Evolutionary conservation across 441 rosid species (phyloP).

Genomic region (Euphorbia corollata): DNA sequence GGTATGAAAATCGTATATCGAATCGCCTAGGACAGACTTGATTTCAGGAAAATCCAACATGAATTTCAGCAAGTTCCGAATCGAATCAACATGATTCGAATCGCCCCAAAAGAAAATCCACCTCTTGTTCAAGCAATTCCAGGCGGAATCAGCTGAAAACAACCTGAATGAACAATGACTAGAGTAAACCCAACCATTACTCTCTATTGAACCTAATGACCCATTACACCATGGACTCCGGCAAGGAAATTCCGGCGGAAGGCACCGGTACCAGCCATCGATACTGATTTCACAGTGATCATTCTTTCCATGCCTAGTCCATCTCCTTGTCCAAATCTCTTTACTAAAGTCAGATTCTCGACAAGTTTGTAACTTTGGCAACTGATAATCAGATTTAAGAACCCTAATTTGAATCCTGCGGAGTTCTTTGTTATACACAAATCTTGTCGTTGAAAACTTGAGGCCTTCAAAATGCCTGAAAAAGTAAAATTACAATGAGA

Average conservation of each 20-base stretch:
- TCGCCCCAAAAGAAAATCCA: conserved; percentile 99
- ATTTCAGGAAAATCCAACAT: conserved; percentile 60
- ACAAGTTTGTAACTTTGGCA: conserved; percentile 51
- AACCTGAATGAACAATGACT: conserved; percentile 71
- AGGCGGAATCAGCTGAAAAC: conserved; percentile 50
- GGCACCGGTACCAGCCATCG: conserved; percentile 80
- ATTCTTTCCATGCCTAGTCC: conserved; percentile 80
- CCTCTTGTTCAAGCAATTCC: conserved; percentile 65
- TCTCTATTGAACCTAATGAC: conserved; percentile 64
- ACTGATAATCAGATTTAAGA: conserved; percentile 22
- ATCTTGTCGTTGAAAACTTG: conserved; percentile 52
- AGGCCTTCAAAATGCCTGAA: conserved; percentile 73
- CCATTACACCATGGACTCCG: conserved; percentile 80
- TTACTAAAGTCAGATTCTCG: conserved; percentile 47
- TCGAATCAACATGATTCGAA: conserved; percentile 92
- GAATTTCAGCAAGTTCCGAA: conserved; percentile 77
- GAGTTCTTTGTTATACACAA: conserved; percentile 48
- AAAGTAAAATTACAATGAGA: conserved; percentile 67
- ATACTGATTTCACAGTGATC: conserved; percentile 53
- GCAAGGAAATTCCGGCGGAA: conserved; percentile 53
- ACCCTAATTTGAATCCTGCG: conserved; percentile 43
- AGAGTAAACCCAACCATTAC: conserved; percentile 96
- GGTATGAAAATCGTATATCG: conserved; percentile 68
- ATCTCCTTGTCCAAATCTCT: conserved; percentile 74
- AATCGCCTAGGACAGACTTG: conserved; percentile 75